phyloP scores from a whole-genome alignment of 805 yeast species.

The Candida montana region DNA sequence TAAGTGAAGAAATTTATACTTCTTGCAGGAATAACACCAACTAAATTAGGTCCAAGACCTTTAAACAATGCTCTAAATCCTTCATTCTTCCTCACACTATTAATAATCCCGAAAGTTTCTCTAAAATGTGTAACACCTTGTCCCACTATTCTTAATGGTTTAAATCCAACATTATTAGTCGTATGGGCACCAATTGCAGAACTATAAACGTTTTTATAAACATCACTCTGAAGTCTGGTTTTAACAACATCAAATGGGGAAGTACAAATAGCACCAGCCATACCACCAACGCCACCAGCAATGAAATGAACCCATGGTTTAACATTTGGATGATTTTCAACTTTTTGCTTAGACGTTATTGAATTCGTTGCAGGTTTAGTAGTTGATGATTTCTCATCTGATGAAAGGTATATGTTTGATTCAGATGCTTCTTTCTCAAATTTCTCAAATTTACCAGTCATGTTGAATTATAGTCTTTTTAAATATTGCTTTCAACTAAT shows the following conservation, averaged over 20 bases:
- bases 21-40: constrained; percentile 97
- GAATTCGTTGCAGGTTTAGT: constrained; percentile 31
- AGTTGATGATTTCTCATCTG: constrained; percentile 67
- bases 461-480: too few relatives aligned
- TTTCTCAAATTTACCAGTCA: constrained; percentile 22
- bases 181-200: not conserved
- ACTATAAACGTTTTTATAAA: constrained; percentile 53
- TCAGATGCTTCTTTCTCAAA: constrained; percentile 51
- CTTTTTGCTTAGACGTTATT: not conserved
- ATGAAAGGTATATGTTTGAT: constrained; percentile 57
- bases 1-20: constrained; percentile 95
- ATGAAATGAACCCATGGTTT: constrained; percentile 73
- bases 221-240: constrained; percentile 90
- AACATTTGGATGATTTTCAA: constrained; percentile 22
- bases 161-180: constrained; percentile 10
- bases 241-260: constrained; percentile 96
- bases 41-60: constrained; percentile 94
- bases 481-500: too few relatives aligned
- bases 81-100: constrained; percentile 63
- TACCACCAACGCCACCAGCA: constrained; percentile 94
- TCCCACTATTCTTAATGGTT: constrained; percentile 9
- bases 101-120: constrained; percentile 74
- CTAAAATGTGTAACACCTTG: constrained; percentile 64
- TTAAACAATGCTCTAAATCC: constrained; percentile 85
- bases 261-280: constrained; percentile 94